phyloP scores from a whole-genome alignment of 2,329 filamentous ascomycete genomes.

The Lecanoromycetidae sp. region DNA sequence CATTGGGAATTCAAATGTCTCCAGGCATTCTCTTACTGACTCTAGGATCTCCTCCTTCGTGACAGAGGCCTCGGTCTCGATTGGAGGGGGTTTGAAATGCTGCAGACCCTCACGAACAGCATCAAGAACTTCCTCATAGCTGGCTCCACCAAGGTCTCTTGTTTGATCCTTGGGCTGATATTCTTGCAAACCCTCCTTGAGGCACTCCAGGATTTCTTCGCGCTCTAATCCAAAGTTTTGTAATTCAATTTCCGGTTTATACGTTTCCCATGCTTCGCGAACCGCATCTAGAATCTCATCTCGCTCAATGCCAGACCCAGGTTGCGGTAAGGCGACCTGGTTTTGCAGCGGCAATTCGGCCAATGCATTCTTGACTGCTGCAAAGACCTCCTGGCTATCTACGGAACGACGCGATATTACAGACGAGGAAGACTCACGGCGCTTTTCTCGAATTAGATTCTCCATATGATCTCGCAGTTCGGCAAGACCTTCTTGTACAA shows the following conservation, averaged over 20 bases:
- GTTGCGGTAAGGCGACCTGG: slow-evolving; percentile 39
- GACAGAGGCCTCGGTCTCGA: slow-evolving; percentile 56
- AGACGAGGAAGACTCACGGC: slow-evolving; percentile 54
- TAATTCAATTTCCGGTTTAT: slow-evolving; percentile 84
- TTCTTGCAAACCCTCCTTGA: slow-evolving; percentile 73
- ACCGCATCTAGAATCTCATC: slow-evolving; percentile 82
- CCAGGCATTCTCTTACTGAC: slow-evolving; percentile 73
- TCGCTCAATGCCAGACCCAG: slow-evolving; percentile 47
- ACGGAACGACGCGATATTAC: slow-evolving; percentile 51
- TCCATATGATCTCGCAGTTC: slow-evolving; percentile 80
- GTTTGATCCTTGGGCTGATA: slow-evolving; percentile 42
- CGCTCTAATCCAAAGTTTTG: slow-evolving; percentile 83
- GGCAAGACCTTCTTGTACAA: slow-evolving; percentile 67
- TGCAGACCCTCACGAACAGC: slow-evolving; percentile 79
- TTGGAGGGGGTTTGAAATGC: slow-evolving; percentile 61
- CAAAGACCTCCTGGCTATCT: slow-evolving; percentile 76
- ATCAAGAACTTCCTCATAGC: slow-evolving; percentile 71
- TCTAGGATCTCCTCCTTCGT: slow-evolving; percentile 74
- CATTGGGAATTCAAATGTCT: slow-evolving; percentile 67
- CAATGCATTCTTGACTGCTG: slow-evolving; percentile 64
- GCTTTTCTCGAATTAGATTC: slow-evolving; percentile 62
- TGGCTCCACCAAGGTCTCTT: slow-evolving; percentile 44
- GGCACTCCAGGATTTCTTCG: slow-evolving; percentile 76
- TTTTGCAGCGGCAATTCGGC: slow-evolving; percentile 48
- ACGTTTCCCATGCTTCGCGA: slow-evolving; percentile 81